A percentile compares a stretch with the other conserved stretches of the same genome.
phyloP scores from a whole-genome alignment of 768 basidiomycete species.

The Lactarius akahatsu region DNA sequence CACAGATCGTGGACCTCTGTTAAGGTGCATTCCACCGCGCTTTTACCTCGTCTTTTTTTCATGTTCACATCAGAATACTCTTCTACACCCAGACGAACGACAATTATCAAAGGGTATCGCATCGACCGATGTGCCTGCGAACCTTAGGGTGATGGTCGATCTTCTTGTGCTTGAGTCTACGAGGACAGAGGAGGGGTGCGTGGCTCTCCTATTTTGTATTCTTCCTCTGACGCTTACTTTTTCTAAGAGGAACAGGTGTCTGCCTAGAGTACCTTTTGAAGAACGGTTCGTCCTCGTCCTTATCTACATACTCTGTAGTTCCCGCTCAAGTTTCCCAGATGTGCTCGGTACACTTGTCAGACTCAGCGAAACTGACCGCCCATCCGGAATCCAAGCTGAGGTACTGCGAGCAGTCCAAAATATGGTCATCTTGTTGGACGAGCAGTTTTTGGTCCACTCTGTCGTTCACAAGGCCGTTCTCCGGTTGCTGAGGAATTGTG shows the following conservation, averaged over 20 bases:
- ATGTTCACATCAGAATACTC: slow-evolving; percentile 57
- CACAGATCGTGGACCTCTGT: slow-evolving; percentile 71
- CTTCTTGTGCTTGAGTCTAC: slow-evolving; percentile 83
- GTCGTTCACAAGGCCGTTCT: slow-evolving; percentile 88
- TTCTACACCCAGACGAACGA: slow-evolving; percentile 86
- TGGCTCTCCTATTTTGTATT: slow-evolving; percentile 27
- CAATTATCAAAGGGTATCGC: slow-evolving; percentile 79
- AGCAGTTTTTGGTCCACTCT: slow-evolving; percentile 90
- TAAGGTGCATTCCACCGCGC: slow-evolving; percentile 48
- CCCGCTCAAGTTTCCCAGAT: slow-evolving; percentile 46
- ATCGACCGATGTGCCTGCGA: slow-evolving; percentile 76
- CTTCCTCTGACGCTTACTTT: slow-evolving; percentile 12
- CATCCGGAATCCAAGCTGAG: slow-evolving; percentile 87
- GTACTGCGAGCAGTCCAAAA: slow-evolving; percentile 85
- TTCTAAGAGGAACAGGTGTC: slow-evolving; percentile 71
- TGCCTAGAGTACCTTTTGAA: slow-evolving; percentile 91
- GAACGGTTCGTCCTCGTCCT: slow-evolving; percentile 54
- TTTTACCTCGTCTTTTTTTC: slow-evolving; percentile 6
- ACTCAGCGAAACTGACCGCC: slow-evolving; percentile 81
- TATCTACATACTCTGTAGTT: neutral
- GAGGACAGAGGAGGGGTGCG: slow-evolving; percentile 84
- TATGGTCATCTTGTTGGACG: slow-evolving; percentile 88
- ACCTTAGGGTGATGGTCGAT: slow-evolving; percentile 79
- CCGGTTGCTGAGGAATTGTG: slow-evolving; percentile 79
- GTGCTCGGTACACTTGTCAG: slow-evolving; percentile 81